Percentiles rank a stretch among this genome's conserved stretches.
Evolutionary conservation across 768 basidiomycete species (phyloP).

Genomic region (Trametes gibbosa): DNA sequence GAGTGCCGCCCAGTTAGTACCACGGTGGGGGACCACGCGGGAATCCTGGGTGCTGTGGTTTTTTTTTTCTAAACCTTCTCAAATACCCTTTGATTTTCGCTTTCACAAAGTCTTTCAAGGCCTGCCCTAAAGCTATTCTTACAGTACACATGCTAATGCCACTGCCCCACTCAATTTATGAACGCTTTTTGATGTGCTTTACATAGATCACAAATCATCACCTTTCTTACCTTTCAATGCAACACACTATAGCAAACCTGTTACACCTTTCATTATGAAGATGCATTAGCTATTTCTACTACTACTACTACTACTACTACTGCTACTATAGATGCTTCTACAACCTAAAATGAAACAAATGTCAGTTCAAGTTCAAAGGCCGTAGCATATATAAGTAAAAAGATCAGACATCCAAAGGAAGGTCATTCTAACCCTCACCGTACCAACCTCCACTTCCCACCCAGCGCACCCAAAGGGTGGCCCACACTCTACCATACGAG

Average conservation of each 20-base stretch:
- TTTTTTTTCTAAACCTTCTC: conserved; percentile 21
- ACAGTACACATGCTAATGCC: too few relatives aligned
- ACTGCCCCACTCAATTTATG: too few relatives aligned
- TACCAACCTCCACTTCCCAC: conserved; percentile 69
- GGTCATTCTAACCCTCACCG: conserved; percentile 66
- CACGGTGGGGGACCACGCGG: conserved; percentile 64
- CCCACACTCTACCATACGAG: conserved; percentile 56
- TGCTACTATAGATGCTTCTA: neutral
- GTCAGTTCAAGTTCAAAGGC: conserved; percentile 5
- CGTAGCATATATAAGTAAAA: neutral
- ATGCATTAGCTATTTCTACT: neutral
- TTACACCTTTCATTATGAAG: neutral
- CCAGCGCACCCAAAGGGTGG: conserved; percentile 69
- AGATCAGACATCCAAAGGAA: conserved; percentile 91
- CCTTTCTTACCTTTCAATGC: neutral
- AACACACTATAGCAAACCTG: too few relatives aligned
- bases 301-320: neutral
- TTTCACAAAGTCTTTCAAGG: neutral
- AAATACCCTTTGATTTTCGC: neutral
- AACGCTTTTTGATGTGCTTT: too few relatives aligned
- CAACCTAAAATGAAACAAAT: neutral
- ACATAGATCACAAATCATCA: too few relatives aligned
- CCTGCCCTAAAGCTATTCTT: neutral
- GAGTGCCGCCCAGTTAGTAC: conserved; percentile 63
- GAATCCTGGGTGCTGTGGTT: conserved; percentile 46